Evolutionary conservation across 73 alveolate species (phyloP), one percentile per base, ranked within the genome.

Genomic region (Paramecium tetraurelia): DNA sequence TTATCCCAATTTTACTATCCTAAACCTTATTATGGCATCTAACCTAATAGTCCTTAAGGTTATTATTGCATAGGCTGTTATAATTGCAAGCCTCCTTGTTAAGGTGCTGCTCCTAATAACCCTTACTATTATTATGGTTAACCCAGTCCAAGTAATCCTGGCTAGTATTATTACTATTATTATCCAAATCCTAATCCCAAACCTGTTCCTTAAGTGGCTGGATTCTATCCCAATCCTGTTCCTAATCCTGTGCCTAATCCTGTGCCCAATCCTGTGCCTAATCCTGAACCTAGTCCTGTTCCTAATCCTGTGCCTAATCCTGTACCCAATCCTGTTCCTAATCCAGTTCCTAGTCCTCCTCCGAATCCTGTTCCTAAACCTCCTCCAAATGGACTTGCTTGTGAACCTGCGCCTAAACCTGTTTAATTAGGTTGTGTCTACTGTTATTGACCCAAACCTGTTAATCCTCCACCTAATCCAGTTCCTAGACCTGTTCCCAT

Each of bases 401-500:
- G 6, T 5, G 38, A 16, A 1, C 87, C 87, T 31, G 21, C 20
- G 5, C 69, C 69, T 53, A 53, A 53, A 1, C 69, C 69, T 53
- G 69, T 53, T 53, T 53, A 20, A 53, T 53, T 53, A 18, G 18
- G 21, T 53, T 53, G 31, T 53, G 69, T 16, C 22, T 53, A 53
- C 8, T 53, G 18, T 18, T 16, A 5, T 53, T 53, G 21, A 16
- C 69, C 69, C 22, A 53, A 53, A 16, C 87, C 59, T 18, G 58
- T 58, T 44, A 80, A 80, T 44, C 90, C 90, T n/a, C 77, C 44
- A 4, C 90, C 90, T 38, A 80, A 36, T 24, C 90, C 90, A 12
- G 76, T 24, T 20, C 90, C 90, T 10, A 80, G 22, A 4, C 90
- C 87, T 4, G 68, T 20, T 35, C 87, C 87, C 7, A 75, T 12